A percentile compares a stretch with the other conserved stretches of the same genome.
Evolutionary conservation across 441 rosid species (phyloP).

Genomic region (Pelargonium cotyledonis): DNA sequence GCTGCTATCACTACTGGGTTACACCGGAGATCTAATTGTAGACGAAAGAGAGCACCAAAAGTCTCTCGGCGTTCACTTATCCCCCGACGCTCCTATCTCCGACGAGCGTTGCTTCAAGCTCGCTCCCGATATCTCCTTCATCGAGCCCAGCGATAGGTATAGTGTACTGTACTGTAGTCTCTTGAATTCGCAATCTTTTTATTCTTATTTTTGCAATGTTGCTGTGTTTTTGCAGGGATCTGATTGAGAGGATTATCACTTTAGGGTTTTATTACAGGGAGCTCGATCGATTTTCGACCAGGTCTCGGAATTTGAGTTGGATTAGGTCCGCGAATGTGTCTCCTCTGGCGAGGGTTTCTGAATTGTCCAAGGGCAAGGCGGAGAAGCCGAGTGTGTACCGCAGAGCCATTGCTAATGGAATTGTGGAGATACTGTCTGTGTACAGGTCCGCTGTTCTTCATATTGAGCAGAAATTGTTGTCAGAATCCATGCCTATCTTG

Average conservation of each 20-base stretch:
- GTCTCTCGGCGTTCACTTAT: slow-evolving; percentile 46
- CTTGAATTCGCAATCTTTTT: neutral
- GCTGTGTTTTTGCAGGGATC: slow-evolving; percentile 44
- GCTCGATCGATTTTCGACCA: slow-evolving; percentile 73
- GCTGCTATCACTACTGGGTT: slow-evolving; percentile 70
- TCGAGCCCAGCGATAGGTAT: slow-evolving; percentile 67
- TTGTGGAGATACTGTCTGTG: slow-evolving; percentile 78
- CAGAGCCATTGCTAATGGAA: slow-evolving; percentile 88
- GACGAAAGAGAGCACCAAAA: slow-evolving; percentile 72
- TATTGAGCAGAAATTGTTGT: slow-evolving; percentile 76
- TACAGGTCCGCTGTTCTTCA: slow-evolving; percentile 90
- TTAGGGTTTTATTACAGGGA: slow-evolving; percentile 89
- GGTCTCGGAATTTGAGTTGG: slow-evolving; percentile 83
- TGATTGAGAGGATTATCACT: slow-evolving; percentile 69
- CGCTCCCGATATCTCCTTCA: slow-evolving; percentile 86
- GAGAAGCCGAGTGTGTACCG: slow-evolving; percentile 62
- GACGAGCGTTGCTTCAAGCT: slow-evolving; percentile 66
- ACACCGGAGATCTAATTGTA: slow-evolving; percentile 88
- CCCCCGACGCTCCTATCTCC: slow-evolving; percentile 57
- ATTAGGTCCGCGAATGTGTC: slow-evolving; percentile 48
- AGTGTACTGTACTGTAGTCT: slow-evolving; percentile 23
- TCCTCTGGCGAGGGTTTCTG: slow-evolving; percentile 46
- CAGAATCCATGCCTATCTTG: slow-evolving; percentile 69
- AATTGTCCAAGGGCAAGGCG: slow-evolving; percentile 33
- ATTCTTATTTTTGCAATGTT: neutral